Evolutionary conservation across 306 rosid species (phyloP), one percentile per base, ranked within the genome.

Genomic region (Mucuna pruriens): DNA sequence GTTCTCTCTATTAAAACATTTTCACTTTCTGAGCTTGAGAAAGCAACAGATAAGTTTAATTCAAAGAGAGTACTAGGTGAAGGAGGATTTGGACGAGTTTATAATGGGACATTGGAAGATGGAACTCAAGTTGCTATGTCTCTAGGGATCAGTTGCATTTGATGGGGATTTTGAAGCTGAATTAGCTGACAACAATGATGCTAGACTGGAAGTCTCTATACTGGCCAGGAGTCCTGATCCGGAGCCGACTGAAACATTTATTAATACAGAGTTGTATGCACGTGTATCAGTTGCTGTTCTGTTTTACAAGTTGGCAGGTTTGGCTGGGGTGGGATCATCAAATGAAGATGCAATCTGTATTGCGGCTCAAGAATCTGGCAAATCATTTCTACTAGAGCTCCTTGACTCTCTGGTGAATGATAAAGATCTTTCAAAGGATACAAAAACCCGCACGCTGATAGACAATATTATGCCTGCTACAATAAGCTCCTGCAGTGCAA

Each of bases 121-220:
- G 85, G 99, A 93, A 82, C 84, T 95, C 80, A 93, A 92, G 85
- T 83, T 93, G 81, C 88, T 95, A 52, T 86, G 97, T 57, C 92
- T 92, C 40, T 87, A 95, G 68, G 97, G 99, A 88, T 95, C 99
- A 95, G 99, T 93, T 90, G 99, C 99, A 73, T 95, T 95, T 77
- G 99, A 95, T 80, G 99, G 93, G 86, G 99, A 95, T 88, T 95
- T 95, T 71, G 97, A 93, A 88, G 97, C 91, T 78, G 99, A 95
- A 80, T 87, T 95, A 79, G 87, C 92, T 71, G 99, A 93, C 70
- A 92, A 89, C 81, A 83, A 71, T 80, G 97, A 90, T 79, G 91
- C 95, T 38, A 88, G 90, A 77, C 71, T 83, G 76, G 99, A 93
- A 75, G 92, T 95, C 64, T 91, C 97, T 74, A 68, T 91, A 64